Percentiles rank a stretch among this genome's conserved stretches.
These are phyloP conservation scores for Rhizopus stolonifer DNA, from an alignment of 371 early-diverging fungal species.

Conservation along the genomic window DNA sequence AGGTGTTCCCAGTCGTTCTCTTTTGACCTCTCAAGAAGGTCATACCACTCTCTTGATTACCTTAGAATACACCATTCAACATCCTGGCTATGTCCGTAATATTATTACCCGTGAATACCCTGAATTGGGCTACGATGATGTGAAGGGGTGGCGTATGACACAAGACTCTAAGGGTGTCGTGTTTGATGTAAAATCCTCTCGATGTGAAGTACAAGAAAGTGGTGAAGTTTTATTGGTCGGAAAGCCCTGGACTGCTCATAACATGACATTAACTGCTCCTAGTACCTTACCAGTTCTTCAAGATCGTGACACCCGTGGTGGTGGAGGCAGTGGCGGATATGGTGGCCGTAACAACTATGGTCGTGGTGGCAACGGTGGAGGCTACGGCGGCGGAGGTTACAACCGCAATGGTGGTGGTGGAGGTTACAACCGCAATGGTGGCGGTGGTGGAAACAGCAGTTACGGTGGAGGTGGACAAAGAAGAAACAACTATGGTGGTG, in stretches of 20 bases:
- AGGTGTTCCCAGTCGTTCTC: constrained; percentile 77
- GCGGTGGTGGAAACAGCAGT: constrained; percentile 11
- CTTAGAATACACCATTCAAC: constrained; percentile 62
- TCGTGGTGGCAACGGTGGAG: constrained; percentile 22
- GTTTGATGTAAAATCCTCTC: constrained; percentile 71
- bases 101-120: constrained; percentile 73
- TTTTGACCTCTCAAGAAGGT: constrained; percentile 81
- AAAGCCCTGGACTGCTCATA: constrained; percentile 63
- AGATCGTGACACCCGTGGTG: constrained; percentile 51
- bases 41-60: constrained; percentile 73
- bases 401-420: constrained; percentile 19
- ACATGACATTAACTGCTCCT: constrained; percentile 65
- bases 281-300: constrained; percentile 79
- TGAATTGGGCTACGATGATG: constrained; percentile 64
- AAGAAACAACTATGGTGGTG: constrained; percentile 3
- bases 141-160: constrained; percentile 78
- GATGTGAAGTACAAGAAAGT: constrained; percentile 59
- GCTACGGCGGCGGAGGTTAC: constrained; percentile 15
- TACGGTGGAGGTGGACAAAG: constrained; percentile 17
- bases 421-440: constrained; percentile 10
- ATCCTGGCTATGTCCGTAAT: constrained; percentile 79
- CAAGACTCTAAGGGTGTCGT: constrained; percentile 80
- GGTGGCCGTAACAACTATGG: constrained; percentile 26
- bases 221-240: constrained; percentile 48
- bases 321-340: constrained; percentile 27